A percentile compares a stretch with the other conserved stretches of the same genome.
phyloP scores from a whole-genome alignment of 208 protist genomes.

The Herpetomonas muscarum region DNA sequence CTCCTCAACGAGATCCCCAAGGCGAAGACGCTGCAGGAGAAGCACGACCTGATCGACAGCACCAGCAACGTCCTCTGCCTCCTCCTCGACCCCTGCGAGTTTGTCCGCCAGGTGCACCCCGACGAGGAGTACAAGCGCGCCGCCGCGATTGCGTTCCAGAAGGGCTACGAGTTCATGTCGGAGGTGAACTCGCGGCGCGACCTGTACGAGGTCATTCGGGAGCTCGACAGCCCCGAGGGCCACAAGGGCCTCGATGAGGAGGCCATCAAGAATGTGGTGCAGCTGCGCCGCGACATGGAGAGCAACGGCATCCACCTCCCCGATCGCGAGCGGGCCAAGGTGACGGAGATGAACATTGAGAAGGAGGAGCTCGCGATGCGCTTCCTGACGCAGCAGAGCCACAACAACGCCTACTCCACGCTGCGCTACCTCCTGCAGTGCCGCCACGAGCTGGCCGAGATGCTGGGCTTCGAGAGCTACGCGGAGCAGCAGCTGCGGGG shows the following conservation, averaged over 20 bases:
- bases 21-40: conserved; percentile 57
- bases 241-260: conserved; percentile 66
- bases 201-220: conserved; percentile 82
- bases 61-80: conserved; percentile 91
- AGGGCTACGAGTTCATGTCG: conserved; percentile 88
- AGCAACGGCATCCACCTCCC: conserved; percentile 89
- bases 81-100: conserved; percentile 90
- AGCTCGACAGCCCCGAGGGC: conserved; percentile 65
- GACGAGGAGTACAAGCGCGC: conserved; percentile 78
- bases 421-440: conserved; percentile 77
- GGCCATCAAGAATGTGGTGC: conserved; percentile 86
- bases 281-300: conserved; percentile 91
- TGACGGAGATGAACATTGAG: conserved; percentile 86
- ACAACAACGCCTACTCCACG: conserved; percentile 67
- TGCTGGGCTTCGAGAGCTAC: conserved; percentile 84
- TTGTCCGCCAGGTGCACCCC: conserved; percentile 89
- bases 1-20: conserved; percentile 74
- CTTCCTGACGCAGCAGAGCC: conserved; percentile 71
- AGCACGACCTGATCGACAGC: conserved; percentile 89
- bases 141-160: conserved; percentile 76
- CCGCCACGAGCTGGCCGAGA: conserved; percentile 76
- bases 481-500: conserved; percentile 88
- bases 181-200: conserved; percentile 85
- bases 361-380: conserved; percentile 85
- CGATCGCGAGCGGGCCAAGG: conserved; percentile 61